Evolutionary conservation across 2,329 filamentous ascomycete species (phyloP).

Genomic region (Cordyceps fumosorosea): DNA sequence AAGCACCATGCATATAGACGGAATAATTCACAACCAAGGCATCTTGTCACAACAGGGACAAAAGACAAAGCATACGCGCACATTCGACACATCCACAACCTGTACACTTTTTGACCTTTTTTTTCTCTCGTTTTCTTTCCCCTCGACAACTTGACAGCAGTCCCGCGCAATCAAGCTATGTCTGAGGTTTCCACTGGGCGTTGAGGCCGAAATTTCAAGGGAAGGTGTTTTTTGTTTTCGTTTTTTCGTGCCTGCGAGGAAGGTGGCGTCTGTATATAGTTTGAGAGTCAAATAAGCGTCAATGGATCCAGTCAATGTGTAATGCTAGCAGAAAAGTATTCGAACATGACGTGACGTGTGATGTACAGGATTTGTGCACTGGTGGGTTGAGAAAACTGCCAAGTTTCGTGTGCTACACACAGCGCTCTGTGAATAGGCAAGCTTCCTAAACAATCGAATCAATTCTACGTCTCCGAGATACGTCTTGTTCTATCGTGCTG

Average conservation of each 20-base stretch:
- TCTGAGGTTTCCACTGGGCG: background rate
- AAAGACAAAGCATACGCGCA: background rate
- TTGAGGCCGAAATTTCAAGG: background rate
- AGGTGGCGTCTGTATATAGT: constrained; percentile 5
- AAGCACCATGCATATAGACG: constrained; percentile 12
- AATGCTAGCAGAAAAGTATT: too few species aligned
- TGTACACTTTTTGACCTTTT: constrained; percentile 9
- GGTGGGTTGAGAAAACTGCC: too few species aligned
- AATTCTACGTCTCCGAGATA: too few species aligned
- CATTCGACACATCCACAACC: constrained; percentile 1
- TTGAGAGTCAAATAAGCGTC: constrained; percentile 7
- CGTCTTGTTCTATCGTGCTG: too few species aligned
- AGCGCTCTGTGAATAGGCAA: too few species aligned
- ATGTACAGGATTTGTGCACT: too few species aligned
- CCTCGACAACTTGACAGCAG: background rate
- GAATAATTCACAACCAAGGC: constrained; percentile 6
- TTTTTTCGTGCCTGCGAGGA: background rate
- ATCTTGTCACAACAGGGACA: constrained; percentile 12
- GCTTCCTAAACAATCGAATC: too few species aligned
- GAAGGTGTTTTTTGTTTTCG: background rate
- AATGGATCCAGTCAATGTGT: background rate
- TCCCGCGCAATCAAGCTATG: background rate
- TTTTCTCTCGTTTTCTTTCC: background rate
- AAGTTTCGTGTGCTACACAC: too few species aligned
- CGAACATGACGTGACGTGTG: too few species aligned